A percentile compares a stretch with the other conserved stretches of the same genome.
phyloP scores from a whole-genome alignment of 2,329 filamentous ascomycete species.

The Alternaria triticina region DNA sequence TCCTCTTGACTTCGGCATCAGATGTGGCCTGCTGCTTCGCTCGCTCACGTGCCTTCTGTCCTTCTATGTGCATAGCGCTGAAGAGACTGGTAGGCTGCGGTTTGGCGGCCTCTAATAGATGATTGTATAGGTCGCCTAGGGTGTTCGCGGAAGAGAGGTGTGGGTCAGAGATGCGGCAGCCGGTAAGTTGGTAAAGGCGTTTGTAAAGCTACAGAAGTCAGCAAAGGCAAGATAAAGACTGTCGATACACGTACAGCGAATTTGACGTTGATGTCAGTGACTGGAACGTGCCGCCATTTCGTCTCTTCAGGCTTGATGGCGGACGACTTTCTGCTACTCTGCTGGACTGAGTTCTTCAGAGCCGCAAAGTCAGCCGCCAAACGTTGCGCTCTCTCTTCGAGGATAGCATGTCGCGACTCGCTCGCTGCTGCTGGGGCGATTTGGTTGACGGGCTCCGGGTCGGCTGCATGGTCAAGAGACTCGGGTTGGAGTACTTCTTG shows the following conservation, averaged over 20 bases:
- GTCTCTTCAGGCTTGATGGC: conserved; percentile 14
- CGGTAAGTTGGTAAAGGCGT: conserved; percentile 81
- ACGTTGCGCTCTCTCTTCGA: conserved; percentile 23
- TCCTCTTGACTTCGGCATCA: conserved; percentile 1
- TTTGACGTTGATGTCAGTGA: conserved; percentile 39
- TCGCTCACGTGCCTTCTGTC: conserved; percentile 25
- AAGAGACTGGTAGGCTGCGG: conserved; percentile 63
- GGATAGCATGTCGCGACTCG: conserved; percentile 14
- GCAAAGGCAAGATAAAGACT: background rate
- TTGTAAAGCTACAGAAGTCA: conserved; percentile 72
- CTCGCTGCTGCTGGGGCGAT: conserved; percentile 1
- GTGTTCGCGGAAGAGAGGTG: conserved; percentile 57
- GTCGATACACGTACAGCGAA: conserved; percentile 42
- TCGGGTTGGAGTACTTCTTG: background rate
- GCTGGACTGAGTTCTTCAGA: conserved; percentile 19
- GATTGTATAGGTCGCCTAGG: conserved; percentile 47
- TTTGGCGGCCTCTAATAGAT: conserved; percentile 44
- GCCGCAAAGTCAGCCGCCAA: conserved; percentile 21
- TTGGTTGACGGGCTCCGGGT: conserved; percentile 5
- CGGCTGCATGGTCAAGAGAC: background rate
- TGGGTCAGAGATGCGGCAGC: conserved; percentile 74
- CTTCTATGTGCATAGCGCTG: conserved; percentile 58
- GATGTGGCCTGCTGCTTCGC: conserved; percentile 10
- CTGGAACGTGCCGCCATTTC: conserved; percentile 36
- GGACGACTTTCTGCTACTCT: conserved; percentile 11